A percentile compares a stretch with the other conserved stretches of the same genome.
Evolutionary conservation across 208 protist species (phyloP).

Genomic region (Porcisia deanei): DNA sequence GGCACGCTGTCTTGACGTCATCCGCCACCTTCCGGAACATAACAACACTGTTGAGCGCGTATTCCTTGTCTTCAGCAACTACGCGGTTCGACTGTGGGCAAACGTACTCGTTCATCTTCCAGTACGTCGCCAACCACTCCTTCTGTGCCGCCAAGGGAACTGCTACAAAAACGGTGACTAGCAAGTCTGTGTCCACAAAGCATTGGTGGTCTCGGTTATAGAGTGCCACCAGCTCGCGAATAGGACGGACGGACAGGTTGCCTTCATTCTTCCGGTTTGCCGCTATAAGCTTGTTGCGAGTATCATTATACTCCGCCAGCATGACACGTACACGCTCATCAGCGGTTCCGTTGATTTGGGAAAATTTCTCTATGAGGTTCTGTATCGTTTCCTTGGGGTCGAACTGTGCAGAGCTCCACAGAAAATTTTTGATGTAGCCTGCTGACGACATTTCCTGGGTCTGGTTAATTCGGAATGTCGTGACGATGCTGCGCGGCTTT

Average conservation of each 20-base stretch:
- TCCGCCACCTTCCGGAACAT: slow-evolving; percentile 86
- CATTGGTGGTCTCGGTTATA: slow-evolving; percentile 70
- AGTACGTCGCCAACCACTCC: slow-evolving; percentile 84
- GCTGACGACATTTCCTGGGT: slow-evolving; percentile 84
- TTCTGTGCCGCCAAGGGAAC: slow-evolving; percentile 66
- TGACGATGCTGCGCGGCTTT: slow-evolving; percentile 73
- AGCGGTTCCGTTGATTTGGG: slow-evolving; percentile 56
- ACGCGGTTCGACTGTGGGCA: slow-evolving; percentile 83
- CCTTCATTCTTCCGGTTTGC: slow-evolving; percentile 73
- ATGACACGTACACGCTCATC: slow-evolving; percentile 84
- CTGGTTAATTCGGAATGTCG: slow-evolving; percentile 85
- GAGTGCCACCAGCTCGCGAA: slow-evolving; percentile 72
- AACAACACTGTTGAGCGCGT: slow-evolving; percentile 88
- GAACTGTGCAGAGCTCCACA: slow-evolving; percentile 85
- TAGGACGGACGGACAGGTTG: slow-evolving; percentile 82
- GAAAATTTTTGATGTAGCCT: slow-evolving; percentile 86
- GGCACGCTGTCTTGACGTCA: slow-evolving; percentile 79
- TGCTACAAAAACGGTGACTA: slow-evolving; percentile 87
- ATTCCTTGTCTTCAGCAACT: slow-evolving; percentile 90
- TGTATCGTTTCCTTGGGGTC: slow-evolving; percentile 82
- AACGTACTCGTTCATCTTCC: slow-evolving; percentile 83
- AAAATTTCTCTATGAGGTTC: slow-evolving; percentile 74
- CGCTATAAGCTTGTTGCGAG: slow-evolving; percentile 69
- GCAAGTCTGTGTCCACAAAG: slow-evolving; percentile 86
- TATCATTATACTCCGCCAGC: slow-evolving; percentile 88